Conservation (phyloP, 2,329 filamentous ascomycete species). For the Fragosphaeria purpurea region DNA sequence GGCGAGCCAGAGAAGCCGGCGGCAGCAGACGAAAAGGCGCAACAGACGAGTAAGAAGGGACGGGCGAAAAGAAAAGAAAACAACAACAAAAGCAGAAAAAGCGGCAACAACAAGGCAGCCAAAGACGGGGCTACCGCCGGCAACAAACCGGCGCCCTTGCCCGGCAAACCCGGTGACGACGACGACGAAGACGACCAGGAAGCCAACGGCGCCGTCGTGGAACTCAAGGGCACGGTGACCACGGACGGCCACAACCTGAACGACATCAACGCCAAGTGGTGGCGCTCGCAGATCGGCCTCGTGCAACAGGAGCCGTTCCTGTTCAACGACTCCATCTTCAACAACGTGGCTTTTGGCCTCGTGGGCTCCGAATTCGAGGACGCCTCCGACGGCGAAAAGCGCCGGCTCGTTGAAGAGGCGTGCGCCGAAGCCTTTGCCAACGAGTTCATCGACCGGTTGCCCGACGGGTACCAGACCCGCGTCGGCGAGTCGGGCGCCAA, state of each 20-base stretch:
- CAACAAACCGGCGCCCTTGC: background rate
- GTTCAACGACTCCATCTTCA: slow-evolving; percentile 33
- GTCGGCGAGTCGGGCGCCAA: slow-evolving; percentile 25
- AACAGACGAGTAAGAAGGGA: slow-evolving; percentile 16
- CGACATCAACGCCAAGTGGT: slow-evolving; percentile 60
- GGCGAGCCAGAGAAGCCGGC: slow-evolving; percentile 27
- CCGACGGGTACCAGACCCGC: slow-evolving; percentile 16
- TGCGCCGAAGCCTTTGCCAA: slow-evolving; percentile 48
- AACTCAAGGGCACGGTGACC: slow-evolving; percentile 41
- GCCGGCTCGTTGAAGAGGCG: slow-evolving; percentile 38
- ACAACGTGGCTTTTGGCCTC: slow-evolving; percentile 41
- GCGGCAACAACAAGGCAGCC: slow-evolving; percentile 13
- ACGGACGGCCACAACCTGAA: slow-evolving; percentile 61
- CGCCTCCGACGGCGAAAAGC: slow-evolving; percentile 29
- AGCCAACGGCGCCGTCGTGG: slow-evolving; percentile 31
- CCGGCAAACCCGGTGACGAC: background rate
- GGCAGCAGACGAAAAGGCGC: slow-evolving; percentile 17
- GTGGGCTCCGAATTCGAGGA: slow-evolving; percentile 18
- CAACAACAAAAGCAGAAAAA: slow-evolving; percentile 11
- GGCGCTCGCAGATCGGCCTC: slow-evolving; percentile 36
- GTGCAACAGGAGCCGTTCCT: slow-evolving; percentile 26
- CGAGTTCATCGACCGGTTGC: slow-evolving; percentile 39
- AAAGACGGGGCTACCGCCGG: background rate
- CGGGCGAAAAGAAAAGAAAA: slow-evolving; percentile 10
- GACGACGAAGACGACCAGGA: slow-evolving; percentile 14